A percentile compares a stretch with the other conserved stretches of the same genome.
Evolutionary conservation across 148 eudicot genomes (phyloP).

Genomic region (Simmondsia chinensis): DNA sequence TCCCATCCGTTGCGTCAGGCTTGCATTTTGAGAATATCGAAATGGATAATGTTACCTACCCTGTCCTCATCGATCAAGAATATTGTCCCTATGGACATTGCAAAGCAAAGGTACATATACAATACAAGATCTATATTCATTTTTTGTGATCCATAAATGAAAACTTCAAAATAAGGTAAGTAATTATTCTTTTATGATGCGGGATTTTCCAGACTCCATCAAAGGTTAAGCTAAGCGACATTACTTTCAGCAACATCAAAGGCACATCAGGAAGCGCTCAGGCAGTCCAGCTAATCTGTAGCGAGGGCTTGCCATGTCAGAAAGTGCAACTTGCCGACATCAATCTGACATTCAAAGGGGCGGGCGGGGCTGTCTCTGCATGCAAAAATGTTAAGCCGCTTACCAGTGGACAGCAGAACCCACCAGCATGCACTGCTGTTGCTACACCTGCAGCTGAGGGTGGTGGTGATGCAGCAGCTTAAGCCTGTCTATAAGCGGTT

Average conservation of each 20-base stretch:
- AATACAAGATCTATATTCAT: background rate
- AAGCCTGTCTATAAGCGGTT: no score
- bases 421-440: constrained; percentile 19
- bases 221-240: constrained; percentile 18
- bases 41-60: constrained; percentile 16
- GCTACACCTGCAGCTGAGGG: no score
- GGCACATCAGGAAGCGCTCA: constrained; percentile 13
- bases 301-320: constrained; percentile 13
- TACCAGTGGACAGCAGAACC: constrained; percentile 9
- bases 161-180: no score
- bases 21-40: constrained; percentile 27
- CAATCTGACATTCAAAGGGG: constrained; percentile 12
- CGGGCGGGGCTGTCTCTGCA: constrained; percentile 8
- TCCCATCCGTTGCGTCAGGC: constrained; percentile 7
- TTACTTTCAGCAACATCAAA: constrained; percentile 19
- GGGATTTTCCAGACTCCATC: constrained; percentile 16
- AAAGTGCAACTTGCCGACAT: constrained; percentile 19
- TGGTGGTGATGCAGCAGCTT: no score
- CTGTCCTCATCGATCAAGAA: constrained; percentile 18
- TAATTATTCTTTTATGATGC: background rate
- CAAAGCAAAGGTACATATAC: background rate
- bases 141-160: no score
- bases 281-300: constrained; percentile 19
- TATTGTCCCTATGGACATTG: constrained; percentile 34
- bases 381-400: constrained; percentile 22